Conservation (phyloP, 768 basidiomycete genomes). For the Trametes meyenii region DNA sequence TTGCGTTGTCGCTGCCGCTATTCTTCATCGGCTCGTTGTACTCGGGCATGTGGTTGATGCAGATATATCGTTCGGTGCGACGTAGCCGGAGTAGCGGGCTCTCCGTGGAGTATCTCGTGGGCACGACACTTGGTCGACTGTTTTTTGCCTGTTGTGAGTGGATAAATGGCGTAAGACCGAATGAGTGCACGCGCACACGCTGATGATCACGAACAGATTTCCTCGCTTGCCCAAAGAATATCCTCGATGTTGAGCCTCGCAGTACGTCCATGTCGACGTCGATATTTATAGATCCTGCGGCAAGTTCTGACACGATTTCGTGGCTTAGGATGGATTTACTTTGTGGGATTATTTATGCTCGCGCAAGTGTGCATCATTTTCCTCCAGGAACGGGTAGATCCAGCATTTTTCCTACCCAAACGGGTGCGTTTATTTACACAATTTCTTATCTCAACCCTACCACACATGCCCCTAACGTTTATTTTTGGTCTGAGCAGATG, state of each 20-base stretch:
- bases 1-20: slow-evolving; percentile 67
- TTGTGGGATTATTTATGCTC: slow-evolving; percentile 59
- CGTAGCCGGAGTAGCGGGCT: slow-evolving; percentile 74
- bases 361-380: slow-evolving; percentile 64
- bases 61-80: slow-evolving; percentile 76
- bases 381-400: slow-evolving; percentile 76
- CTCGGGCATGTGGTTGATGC: slow-evolving; percentile 82
- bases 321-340: slow-evolving; percentile 63
- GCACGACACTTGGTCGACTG: slow-evolving; percentile 72
- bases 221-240: slow-evolving; percentile 81
- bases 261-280: slow-evolving; percentile 45
- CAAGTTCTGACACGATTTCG: background rate
- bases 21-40: slow-evolving; percentile 70
- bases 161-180: background rate
- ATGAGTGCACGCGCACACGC: background rate
- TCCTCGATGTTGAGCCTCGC: slow-evolving; percentile 77
- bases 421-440: slow-evolving; percentile 61
- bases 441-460: too few relatives aligned
- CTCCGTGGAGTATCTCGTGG: slow-evolving; percentile 70
- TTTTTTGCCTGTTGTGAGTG: slow-evolving; percentile 75
- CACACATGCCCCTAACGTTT: background rate
- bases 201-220: slow-evolving; percentile 58
- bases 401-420: slow-evolving; percentile 81
- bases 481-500: slow-evolving; percentile 48
- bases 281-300: background rate